Evolutionary conservation across 2,329 filamentous ascomycete genomes (phyloP).

Genomic region (Fusarium graminum): DNA sequence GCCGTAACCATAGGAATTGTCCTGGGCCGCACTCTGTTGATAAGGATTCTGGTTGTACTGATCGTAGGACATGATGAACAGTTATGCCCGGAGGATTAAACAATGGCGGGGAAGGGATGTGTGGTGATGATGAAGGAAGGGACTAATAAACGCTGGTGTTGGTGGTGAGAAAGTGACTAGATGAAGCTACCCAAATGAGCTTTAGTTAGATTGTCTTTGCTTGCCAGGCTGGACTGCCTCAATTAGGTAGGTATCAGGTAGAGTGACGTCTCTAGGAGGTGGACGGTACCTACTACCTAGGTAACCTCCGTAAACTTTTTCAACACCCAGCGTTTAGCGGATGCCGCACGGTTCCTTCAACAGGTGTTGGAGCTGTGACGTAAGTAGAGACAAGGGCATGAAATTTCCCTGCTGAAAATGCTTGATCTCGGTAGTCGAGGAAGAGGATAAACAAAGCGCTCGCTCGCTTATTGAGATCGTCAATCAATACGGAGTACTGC

Average conservation of each 20-base stretch:
- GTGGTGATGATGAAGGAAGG: conserved; percentile 42
- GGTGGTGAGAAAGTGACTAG: conserved; percentile 30
- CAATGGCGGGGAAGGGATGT: conserved; percentile 40
- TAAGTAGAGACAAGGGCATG: conserved; percentile 25
- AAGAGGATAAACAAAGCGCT: conserved; percentile 20
- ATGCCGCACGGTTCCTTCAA: conserved; percentile 26
- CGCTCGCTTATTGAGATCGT: conserved; percentile 28
- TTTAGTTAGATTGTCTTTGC: conserved; percentile 31
- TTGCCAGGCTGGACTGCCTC: neutral
- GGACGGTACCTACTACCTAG: too few species aligned
- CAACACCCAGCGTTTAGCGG: conserved; percentile 14
- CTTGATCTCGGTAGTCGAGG: conserved; percentile 26
- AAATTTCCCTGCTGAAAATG: conserved; percentile 22
- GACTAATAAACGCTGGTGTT: conserved; percentile 36
- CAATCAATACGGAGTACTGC: conserved; percentile 14
- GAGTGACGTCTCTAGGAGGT: conserved; percentile 22
- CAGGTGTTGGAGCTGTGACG: conserved; percentile 34
- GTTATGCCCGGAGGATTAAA: conserved; percentile 33
- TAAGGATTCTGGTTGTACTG: conserved; percentile 77
- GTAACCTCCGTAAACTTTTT: conserved; percentile 9
- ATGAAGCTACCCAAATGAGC: conserved; percentile 40
- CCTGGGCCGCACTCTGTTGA: conserved; percentile 63
- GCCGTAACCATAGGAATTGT: conserved; percentile 61
- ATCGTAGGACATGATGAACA: conserved; percentile 68
- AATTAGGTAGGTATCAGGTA: conserved; percentile 16